Evolutionary conservation across 768 basidiomycete species (phyloP), one percentile per base, ranked within the genome.

Genomic region (Russula abietina): DNA sequence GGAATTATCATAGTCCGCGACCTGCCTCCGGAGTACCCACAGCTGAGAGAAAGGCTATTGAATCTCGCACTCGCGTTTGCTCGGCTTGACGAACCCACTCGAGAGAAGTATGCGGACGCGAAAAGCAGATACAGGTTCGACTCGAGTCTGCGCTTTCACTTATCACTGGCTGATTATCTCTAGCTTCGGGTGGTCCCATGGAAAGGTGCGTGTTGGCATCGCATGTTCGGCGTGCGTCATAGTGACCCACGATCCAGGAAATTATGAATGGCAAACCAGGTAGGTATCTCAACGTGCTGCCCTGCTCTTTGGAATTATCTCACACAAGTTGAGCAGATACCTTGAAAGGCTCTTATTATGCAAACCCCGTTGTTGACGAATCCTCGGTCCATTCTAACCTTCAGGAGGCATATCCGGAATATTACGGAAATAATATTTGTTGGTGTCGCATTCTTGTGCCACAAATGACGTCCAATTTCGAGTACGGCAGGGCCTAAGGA

Each of bases 181-280:
- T 46, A 63, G 88, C 71, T 98, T 94, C 73, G 96, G 96, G n/a
- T 98, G 96, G 96, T 91, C 89, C 49, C 91, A 96, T 74, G 96
- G 96, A 59, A 97, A 98, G 81, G 89, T 86, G 68, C 56, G 71
- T 56, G 71, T 65, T 17, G 33, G 11, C 26, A 26, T 24, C 52
- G 26, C 26, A 36, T 19, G 26, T 24, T 32, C 28, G 33, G 28
- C 10, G 14, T 46, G 51, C 32, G 22, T 17, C 12, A 12, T 38
- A 61, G 52, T 45, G 50, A 62, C 51, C 33, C 54, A 60, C 49
- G 8, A 32, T 26, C 32, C 59, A 91, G 86, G 96, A 98, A 80
- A 84, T 95, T 51, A 97, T 98, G 94, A 98, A 98, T 70, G 95
- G 95, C 33, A 87, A 84, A 68, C 90, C 88, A 67, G 91, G 88